These are phyloP conservation scores for Escovopsis weberi DNA, from an alignment of 2,329 filamentous ascomycete genomes.

Conservation along the genomic window DNA sequence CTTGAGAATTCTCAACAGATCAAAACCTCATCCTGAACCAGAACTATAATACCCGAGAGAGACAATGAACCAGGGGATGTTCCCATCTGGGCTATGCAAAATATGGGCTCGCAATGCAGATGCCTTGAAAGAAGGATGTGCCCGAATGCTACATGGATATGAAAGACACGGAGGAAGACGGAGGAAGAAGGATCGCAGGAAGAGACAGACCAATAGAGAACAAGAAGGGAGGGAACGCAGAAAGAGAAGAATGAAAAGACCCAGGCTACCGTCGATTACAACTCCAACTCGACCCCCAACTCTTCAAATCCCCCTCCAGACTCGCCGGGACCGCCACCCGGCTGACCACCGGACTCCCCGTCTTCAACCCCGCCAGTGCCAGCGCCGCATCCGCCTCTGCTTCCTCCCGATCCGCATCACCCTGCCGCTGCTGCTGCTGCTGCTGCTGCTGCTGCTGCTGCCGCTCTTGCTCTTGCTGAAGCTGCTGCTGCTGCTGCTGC, in stretches of 20 bases:
- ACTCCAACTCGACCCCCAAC: constrained; percentile 10
- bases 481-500: not conserved
- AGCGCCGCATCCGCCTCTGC: constrained; percentile 9
- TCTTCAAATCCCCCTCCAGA: constrained; percentile 7
- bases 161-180: no score
- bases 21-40: no score
- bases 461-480: no score
- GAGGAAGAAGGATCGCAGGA: no score
- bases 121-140: no score
- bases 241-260: not conserved
- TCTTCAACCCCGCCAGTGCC: constrained; percentile 11
- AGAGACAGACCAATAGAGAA: not conserved
- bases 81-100: no score
- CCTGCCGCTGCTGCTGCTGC: not conserved
- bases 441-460: constrained; percentile 4
- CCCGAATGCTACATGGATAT: no score
- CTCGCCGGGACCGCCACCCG: constrained; percentile 1
- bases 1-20: no score
- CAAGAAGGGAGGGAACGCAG: not conserved
- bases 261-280: constrained; percentile 4
- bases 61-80: no score
- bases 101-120: no score
- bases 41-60: no score
- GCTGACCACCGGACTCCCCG: constrained; percentile 7
- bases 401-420: constrained; percentile 8